Base-by-base conservation (phyloP, 2,329 filamentous ascomycete species). In the Phialophora chinensis region DNA sequence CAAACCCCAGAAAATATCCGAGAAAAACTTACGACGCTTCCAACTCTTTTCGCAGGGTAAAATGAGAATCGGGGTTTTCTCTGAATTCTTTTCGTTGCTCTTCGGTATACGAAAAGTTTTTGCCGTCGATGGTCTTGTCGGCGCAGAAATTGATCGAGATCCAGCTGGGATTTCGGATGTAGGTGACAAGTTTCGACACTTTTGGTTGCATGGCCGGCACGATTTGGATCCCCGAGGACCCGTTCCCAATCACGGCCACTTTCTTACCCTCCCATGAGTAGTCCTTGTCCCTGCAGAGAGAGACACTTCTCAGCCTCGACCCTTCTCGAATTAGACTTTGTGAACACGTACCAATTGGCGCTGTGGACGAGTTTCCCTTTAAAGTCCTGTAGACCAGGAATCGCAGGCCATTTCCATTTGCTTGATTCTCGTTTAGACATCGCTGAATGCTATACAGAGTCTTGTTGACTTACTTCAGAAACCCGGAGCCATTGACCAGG, bases 391-490 rank as follows among this genome's bases (percentile, higher is more conserved):
- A 79, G 67, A 4, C 78, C 78, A 4, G 67, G 64, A 33, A 80
- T 77, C 2, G 72, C 63, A 4, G 79, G 78, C 67, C 66, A 71
- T 38, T 62, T 68, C 71, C 71, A 76, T 77, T 67, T 65, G 50
- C 62, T 65, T 38, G 42, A 81, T 75, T 70, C 88, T 87, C 35
- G 87, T 75, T 71, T 87, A 85, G 1, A 59, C 38, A 59, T 59
- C 11, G 35, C 55, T 27, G 33, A 47, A 49, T 59, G 38, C 56
- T 59, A 47, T 47, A 49, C 23, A 47, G 31, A 58, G 54, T 58
- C 55, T 44, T 58, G 6, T 44, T 47, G 27, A 60, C 55, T 31
- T 23, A 60, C 57, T 74, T 75, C 17, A 75, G 66, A 23, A 72
- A 66, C 5, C 74, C 74, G n/a, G 66, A 65, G 1, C 57, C 74